phyloP scores from a whole-genome alignment of 2,329 filamentous ascomycete genomes.

The Colletotrichum destructivum region DNA sequence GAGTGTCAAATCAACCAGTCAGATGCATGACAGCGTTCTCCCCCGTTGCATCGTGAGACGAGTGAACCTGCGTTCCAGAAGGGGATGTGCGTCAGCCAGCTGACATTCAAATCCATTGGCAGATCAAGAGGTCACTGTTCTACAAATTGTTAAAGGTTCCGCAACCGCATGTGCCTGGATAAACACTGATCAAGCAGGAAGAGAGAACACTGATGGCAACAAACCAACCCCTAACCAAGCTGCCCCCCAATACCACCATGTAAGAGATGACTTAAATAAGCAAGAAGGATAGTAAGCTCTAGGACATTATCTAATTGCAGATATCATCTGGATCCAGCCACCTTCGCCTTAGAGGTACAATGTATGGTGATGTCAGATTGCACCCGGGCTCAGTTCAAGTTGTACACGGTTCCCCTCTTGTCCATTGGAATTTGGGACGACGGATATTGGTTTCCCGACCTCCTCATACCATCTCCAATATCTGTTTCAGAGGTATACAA shows the following conservation, averaged over 20 bases:
- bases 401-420: background rate
- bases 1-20: background rate
- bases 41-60: background rate
- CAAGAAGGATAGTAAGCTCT: background rate
- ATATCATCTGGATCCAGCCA: background rate
- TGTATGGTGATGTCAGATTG: background rate
- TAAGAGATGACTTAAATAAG: background rate
- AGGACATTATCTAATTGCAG: no score
- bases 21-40: background rate
- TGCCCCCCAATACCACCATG: background rate
- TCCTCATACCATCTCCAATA: background rate
- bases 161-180: background rate
- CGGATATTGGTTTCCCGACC: constrained; percentile 1
- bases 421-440: background rate
- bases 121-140: background rate
- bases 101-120: background rate
- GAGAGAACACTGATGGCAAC: background rate
- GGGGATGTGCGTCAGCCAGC: background rate
- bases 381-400: background rate
- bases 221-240: background rate
- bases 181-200: constrained; percentile 1
- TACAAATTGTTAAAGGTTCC: no score
- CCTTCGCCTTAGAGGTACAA: background rate
- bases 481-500: background rate
- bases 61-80: background rate